Conservation (phyloP, 164 flowering plant species). For the Malania oleifera region DNA sequence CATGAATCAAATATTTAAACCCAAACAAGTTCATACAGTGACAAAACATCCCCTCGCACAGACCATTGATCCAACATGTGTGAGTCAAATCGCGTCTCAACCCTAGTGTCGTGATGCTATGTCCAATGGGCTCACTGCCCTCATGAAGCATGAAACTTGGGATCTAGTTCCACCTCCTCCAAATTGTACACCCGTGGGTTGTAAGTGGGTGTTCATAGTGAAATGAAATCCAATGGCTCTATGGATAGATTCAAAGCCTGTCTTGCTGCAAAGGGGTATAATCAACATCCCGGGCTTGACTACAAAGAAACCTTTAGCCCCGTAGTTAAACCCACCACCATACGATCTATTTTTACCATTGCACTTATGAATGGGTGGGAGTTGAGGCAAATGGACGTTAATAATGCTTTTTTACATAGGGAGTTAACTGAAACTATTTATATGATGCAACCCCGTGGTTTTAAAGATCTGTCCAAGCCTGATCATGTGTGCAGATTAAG, state of each 20-base stretch:
- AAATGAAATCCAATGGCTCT: conserved; percentile 4
- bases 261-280: conserved; percentile 18
- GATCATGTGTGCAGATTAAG: conserved; percentile 1
- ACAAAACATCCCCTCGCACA: no score
- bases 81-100: background rate
- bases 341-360: background rate
- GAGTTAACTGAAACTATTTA: background rate
- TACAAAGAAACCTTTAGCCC: conserved; percentile 16
- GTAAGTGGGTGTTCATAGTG: conserved; percentile 18
- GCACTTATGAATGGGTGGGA: conserved; percentile 5
- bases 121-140: no score
- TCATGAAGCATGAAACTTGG: no score
- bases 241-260: conserved; percentile 15
- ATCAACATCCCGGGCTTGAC: conserved; percentile 13
- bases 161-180: background rate
- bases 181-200: background rate
- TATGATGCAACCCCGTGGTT: conserved; percentile 8
- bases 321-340: conserved; percentile 7
- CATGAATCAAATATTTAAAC: no score
- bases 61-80: no score
- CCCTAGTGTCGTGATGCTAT: no score
- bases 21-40: no score
- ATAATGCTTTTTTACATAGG: conserved; percentile 11
- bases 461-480: background rate
- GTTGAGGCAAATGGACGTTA: background rate